Evolutionary conservation across 2,329 filamentous ascomycete species (phyloP).

Genomic region (Colletotrichum sp.): DNA sequence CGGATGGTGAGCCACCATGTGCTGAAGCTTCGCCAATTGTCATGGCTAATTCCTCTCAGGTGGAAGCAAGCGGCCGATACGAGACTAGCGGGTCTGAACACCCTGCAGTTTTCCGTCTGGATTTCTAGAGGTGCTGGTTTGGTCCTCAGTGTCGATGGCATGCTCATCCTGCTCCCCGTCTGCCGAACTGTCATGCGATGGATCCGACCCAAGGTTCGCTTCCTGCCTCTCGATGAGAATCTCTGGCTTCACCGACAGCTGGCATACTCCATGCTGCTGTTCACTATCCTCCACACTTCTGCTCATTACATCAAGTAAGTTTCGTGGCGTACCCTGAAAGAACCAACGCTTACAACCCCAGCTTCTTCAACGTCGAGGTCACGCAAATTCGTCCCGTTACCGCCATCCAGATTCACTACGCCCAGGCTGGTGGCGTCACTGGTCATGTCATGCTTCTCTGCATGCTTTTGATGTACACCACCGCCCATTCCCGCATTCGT

Average conservation of each 20-base stretch:
- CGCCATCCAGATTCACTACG: slow-evolving; percentile 91
- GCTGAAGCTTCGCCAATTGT: background rate
- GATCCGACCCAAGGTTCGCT: slow-evolving; percentile 85
- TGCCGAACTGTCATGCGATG: slow-evolving; percentile 88
- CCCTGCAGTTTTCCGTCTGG: slow-evolving; percentile 89
- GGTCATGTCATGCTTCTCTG: slow-evolving; percentile 98
- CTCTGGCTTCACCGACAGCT: slow-evolving; percentile 97
- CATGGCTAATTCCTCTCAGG: slow-evolving; percentile 55
- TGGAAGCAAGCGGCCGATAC: slow-evolving; percentile 75
- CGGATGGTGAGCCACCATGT: slow-evolving; percentile 72
- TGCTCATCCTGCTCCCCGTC: slow-evolving; percentile 91
- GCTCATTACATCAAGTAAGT: slow-evolving; percentile 93
- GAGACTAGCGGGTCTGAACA: slow-evolving; percentile 79
- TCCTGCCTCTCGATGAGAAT: slow-evolving; percentile 93
- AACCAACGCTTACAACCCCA: slow-evolving; percentile 35
- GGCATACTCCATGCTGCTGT: slow-evolving; percentile 87
- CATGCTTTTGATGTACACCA: slow-evolving; percentile 99
- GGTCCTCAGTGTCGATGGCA: slow-evolving; percentile 81
- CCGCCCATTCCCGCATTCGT: slow-evolving; percentile 88
- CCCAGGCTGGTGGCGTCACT: slow-evolving; percentile 87
- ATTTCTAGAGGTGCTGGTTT: slow-evolving; percentile 92
- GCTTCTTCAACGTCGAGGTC: slow-evolving; percentile 94
- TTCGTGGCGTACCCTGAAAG: background rate
- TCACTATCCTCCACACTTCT: slow-evolving; percentile 76
- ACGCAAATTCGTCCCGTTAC: slow-evolving; percentile 80